Base-by-base conservation (phyloP, 495 filamentous ascomycete genomes). In the Penicillium psychrofluorescens region DNA sequence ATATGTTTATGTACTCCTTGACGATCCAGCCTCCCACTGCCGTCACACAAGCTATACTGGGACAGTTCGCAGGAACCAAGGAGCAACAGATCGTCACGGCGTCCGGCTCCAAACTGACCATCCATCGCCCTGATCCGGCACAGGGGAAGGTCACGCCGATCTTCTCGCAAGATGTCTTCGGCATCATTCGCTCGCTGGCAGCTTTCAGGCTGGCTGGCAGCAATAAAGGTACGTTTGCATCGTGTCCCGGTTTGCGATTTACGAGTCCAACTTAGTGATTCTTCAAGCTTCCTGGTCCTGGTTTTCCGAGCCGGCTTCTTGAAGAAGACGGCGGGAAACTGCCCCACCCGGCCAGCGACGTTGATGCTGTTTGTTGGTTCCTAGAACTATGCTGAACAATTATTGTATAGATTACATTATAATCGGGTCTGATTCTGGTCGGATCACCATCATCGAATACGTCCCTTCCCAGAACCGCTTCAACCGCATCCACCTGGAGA, bases 1-100 rank as follows among this genome's bases (percentile, higher is more conserved):
- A 87, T 58, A 94, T 95, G 89, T 95, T 95, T 62, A 83, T 97
- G 76, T 97, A 97, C 72, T 90, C 87, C 38, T 72, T 97, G 62
- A 96, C 94, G 14, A 82, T 99, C 56, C 86, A 95, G 64, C 84
- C 88, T 44, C 87, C 94, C 22, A 86, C 90, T 39, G 84, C 89
- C 31, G 76, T 95, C 51, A 89, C 83, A 11, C 86, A 95, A 69
- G 89, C 90, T 41, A 84, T 96, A 41, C 74, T 95, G 11, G 92
- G 92, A 48, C 88, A 96, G 57, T 96, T 96, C 65, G 81, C 89
- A 43, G 90, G 92, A 34, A 92, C 85, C 43, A 92, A 89, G 63
- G 89, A 95, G 58, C 92, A 97, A 65, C 92, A 95, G 65, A 95
- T 99, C 59, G 79, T 96, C 67, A 90, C 90, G 11, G 91, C 88